Percentiles rank a stretch among this genome's conserved stretches.
phyloP scores from a whole-genome alignment of 2,329 filamentous ascomycete genomes.

The Epichloe glyceriae region DNA sequence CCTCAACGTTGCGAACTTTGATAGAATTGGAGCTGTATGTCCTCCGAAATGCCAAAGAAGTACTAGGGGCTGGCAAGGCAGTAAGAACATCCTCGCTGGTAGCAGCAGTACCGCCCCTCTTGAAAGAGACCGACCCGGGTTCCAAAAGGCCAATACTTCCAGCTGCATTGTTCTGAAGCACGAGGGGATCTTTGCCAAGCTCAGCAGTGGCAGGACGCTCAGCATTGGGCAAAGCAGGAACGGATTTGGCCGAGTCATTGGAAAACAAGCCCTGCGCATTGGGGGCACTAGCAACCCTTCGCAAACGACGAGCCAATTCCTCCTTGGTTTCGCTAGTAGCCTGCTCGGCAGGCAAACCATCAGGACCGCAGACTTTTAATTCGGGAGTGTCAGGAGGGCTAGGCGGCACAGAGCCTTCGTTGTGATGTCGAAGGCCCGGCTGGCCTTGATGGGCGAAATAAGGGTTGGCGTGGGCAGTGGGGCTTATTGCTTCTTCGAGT shows the following conservation, averaged over 20 bases:
- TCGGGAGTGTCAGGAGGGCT: conserved; percentile 84
- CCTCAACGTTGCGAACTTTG: conserved; percentile 94
- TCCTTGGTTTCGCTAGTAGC: conserved; percentile 75
- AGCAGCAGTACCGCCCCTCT: conserved; percentile 24
- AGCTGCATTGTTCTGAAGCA: conserved; percentile 30
- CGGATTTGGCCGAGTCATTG: conserved; percentile 21
- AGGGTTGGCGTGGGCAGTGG: conserved; percentile 87
- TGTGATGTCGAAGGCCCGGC: conserved; percentile 84
- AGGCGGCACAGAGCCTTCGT: conserved; percentile 82
- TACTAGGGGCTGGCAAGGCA: conserved; percentile 53
- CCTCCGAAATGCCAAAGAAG: conserved; percentile 67
- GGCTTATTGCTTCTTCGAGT: conserved; percentile 78
- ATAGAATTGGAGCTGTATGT: conserved; percentile 99
- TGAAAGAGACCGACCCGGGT: conserved; percentile 15
- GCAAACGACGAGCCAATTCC: conserved; percentile 81
- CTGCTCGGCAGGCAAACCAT: conserved; percentile 50
- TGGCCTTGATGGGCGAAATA: conserved; percentile 96
- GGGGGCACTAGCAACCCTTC: conserved; percentile 88
- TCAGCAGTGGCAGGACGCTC: conserved; percentile 76
- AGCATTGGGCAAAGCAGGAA: conserved; percentile 30
- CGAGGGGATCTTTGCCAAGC: conserved; percentile 66
- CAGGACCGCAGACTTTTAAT: conserved; percentile 57
- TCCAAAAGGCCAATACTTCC: conserved; percentile 18
- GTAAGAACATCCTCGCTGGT: conserved; percentile 40
- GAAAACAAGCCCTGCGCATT: conserved; percentile 89